Evolutionary conservation across 345 rosid species (phyloP), one percentile per base, ranked within the genome.

Genomic region (Eucalyptus erythrocorys): DNA sequence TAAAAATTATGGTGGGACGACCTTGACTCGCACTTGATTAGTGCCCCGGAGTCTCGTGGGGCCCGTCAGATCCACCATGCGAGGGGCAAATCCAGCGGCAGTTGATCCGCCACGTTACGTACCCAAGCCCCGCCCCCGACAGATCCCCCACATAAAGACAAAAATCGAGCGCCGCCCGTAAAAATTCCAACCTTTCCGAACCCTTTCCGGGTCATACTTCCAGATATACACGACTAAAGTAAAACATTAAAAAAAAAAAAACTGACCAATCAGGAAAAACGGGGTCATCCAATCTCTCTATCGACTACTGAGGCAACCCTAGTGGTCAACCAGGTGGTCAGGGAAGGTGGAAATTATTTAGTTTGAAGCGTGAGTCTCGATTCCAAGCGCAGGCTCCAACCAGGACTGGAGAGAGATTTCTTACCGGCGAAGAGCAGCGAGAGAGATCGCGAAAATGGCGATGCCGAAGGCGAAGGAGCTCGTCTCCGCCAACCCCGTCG

Each of bases 401-500:
- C n/a, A n/a, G 45, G 24, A 51, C 57, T 51, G 57, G 0, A 51
- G 87, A n/a, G 57, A 8, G 0, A 8, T 0, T 13, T 48, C 9
- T 51, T 0, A 24, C 79, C 27, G 55, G 17, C 26, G 82, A 32
- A 66, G 40, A 21, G n/a, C 40, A 85, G 48, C n/a, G 34, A 30
- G 30, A 45, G 15, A 48, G 42, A 21, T 30, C 30, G 86, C 88
- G 87, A 24, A 85, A 27, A 91, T 94, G 97, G 96, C 99, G 50
- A 85, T 87, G 93, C 79, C 51, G 59, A 95, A 91, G 93, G 95
- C 96, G 6, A 90, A 94, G 88, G 96, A 96, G 86, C 57, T 92
- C 53, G 95, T 95, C 30, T 90, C 95, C 76, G 22, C 87, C 88
- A 94, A 96, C 47, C 13, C 95, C 86, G 96, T 96, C 89, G 93